phyloP scores from a whole-genome alignment of 768 basidiomycete species.

The Naematelia aurantialba region DNA sequence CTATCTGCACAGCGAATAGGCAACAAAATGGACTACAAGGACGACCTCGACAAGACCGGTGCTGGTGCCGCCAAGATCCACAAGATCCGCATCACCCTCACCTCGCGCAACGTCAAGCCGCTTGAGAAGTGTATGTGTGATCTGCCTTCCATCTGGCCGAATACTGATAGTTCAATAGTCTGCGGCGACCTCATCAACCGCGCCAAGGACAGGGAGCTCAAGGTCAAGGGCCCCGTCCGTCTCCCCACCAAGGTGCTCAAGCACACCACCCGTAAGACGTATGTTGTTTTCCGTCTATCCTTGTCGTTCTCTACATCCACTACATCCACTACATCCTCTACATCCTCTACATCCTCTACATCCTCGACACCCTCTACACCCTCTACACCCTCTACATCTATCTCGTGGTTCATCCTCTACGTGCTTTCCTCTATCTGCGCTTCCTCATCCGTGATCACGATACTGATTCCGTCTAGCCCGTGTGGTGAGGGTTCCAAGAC shows the following conservation, averaged over 20 bases:
- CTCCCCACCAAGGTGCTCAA: slow-evolving; percentile 98
- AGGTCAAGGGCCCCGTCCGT: slow-evolving; percentile 97
- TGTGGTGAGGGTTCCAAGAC: slow-evolving; percentile 99
- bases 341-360: slow-evolving; percentile 4
- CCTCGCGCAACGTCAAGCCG: slow-evolving; percentile 95
- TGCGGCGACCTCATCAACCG: slow-evolving; percentile 94
- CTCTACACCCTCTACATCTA: too few species aligned
- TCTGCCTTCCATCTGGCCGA: background rate
- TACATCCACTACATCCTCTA: background rate
- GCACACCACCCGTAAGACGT: slow-evolving; percentile 99
- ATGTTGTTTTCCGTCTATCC: slow-evolving; percentile 48
- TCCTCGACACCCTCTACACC: background rate
- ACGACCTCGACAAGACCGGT: slow-evolving; percentile 82
- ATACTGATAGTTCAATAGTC: slow-evolving; percentile 59
- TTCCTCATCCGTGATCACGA: background rate
- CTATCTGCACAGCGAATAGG: background rate
- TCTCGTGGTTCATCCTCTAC: too few species aligned
- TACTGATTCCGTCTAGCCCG: slow-evolving; percentile 58
- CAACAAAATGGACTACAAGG: slow-evolving; percentile 50
- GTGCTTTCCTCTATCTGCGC: too few species aligned
- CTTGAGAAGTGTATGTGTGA: slow-evolving; percentile 83
- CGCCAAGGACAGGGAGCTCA: slow-evolving; percentile 99
- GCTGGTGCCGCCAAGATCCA: slow-evolving; percentile 88
- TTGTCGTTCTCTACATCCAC: background rate
- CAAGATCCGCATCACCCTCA: slow-evolving; percentile 99